Percentiles rank a stretch among this genome's conserved stretches.
Evolutionary conservation across 352 stramenopile species (phyloP).

Genomic region (Globisporangium spiculum): DNA sequence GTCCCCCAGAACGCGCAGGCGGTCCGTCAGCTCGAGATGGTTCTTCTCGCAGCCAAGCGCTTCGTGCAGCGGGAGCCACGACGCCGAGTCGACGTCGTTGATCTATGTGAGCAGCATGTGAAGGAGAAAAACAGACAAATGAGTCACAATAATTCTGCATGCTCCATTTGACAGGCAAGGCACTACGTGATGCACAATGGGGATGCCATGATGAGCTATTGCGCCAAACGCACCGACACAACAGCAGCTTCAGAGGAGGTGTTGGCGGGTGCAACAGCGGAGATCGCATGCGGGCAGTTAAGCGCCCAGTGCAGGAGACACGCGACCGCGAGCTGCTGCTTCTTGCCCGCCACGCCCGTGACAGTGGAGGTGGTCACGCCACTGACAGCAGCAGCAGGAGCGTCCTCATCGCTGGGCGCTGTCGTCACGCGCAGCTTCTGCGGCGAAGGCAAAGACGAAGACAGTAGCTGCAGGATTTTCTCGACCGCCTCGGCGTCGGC

Average conservation of each 20-base stretch:
- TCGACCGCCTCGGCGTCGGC: conserved; percentile 14
- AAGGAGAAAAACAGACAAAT: not conserved
- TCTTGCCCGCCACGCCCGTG: conserved; percentile 29
- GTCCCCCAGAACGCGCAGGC: conserved; percentile 24
- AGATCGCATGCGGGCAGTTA: conserved; percentile 10
- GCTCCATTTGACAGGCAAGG: not conserved
- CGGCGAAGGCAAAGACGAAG: not conserved
- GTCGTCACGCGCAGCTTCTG: not conserved
- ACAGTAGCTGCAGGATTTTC: conserved; percentile 6
- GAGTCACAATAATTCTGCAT: not conserved
- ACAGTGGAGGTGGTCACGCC: conserved; percentile 12
- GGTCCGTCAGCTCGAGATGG: conserved; percentile 24
- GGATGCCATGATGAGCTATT: not conserved
- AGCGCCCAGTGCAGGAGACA: conserved; percentile 54
- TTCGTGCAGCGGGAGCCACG: conserved; percentile 37
- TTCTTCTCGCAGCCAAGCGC: conserved; percentile 38
- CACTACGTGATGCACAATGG: not conserved
- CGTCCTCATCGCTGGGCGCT: not conserved
- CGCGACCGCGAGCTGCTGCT: conserved; percentile 48
- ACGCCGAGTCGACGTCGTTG: conserved; percentile 23
- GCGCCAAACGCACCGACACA: conserved; percentile 15
- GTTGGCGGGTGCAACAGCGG: not conserved
- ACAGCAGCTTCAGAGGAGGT: conserved; percentile 16
- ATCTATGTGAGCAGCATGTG: conserved; percentile 7
- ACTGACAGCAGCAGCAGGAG: not conserved